Evolutionary conservation across 1,139 yeast genomes (phyloP).

Genomic region (Hyphopichia wangnamkhiaoensis): DNA sequence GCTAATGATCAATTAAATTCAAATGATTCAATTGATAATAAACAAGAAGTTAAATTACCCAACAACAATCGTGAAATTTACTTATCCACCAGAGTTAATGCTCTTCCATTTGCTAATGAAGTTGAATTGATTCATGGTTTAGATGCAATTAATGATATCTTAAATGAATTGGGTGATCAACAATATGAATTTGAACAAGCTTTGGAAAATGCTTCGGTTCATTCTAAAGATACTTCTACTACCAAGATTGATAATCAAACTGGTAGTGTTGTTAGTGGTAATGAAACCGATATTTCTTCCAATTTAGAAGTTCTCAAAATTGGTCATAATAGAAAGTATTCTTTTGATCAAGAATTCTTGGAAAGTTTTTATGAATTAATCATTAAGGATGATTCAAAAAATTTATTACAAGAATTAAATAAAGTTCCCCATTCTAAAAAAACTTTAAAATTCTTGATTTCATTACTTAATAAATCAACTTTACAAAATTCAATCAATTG

Average conservation of each 20-base stretch:
- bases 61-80: conserved; percentile 67
- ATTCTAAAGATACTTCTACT: neutral
- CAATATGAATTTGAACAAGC: conserved; percentile 11
- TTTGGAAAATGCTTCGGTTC: neutral
- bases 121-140: conserved; percentile 56
- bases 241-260: neutral
- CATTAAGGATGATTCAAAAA: conserved; percentile 44
- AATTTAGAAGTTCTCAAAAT: conserved; percentile 13
- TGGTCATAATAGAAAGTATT: conserved; percentile 15
- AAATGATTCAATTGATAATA: conserved; percentile 6
- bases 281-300: conserved; percentile 1
- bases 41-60: conserved; percentile 36
- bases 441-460: conserved; percentile 46
- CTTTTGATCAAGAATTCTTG: conserved; percentile 33
- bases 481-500: conserved; percentile 51
- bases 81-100: conserved; percentile 67
- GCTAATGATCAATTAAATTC: conserved; percentile 11
- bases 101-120: conserved; percentile 78
- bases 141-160: conserved; percentile 53
- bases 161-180: conserved; percentile 39
- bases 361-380: conserved; percentile 34
- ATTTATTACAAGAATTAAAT: conserved; percentile 40
- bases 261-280: conserved; percentile 4
- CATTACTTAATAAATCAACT: conserved; percentile 67
- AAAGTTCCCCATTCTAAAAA: conserved; percentile 22